These are phyloP conservation scores for Epithele typhae DNA, from an alignment of 768 basidiomycete genomes.

Conservation along the genomic window DNA sequence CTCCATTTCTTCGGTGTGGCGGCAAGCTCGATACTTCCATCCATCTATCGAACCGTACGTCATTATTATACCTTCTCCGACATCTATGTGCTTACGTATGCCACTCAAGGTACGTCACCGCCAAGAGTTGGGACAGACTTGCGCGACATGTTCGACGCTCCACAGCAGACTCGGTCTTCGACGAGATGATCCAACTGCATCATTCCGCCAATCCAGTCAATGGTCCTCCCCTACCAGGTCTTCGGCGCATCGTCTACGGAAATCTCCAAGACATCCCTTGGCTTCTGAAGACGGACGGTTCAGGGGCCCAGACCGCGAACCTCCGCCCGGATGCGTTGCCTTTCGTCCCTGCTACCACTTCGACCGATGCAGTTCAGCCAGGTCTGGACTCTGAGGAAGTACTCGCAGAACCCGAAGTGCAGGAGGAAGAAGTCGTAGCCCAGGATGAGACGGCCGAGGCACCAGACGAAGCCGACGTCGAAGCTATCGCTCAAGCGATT, in stretches of 20 bases:
- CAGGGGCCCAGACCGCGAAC: no score
- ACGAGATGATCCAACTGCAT: slow-evolving; percentile 25
- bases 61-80: no score
- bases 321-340: slow-evolving; percentile 11
- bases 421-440: slow-evolving; percentile 1
- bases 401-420: no score
- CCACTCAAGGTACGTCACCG: slow-evolving; percentile 22
- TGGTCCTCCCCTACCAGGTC: background rate
- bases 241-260: slow-evolving; percentile 30
- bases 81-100: no score
- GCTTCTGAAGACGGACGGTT: slow-evolving; percentile 21
- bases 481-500: no score
- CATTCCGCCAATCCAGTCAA: slow-evolving; percentile 2
- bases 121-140: slow-evolving; percentile 25
- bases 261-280: slow-evolving; percentile 26
- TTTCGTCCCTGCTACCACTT: slow-evolving; percentile 20
- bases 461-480: no score
- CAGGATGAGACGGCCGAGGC: slow-evolving; percentile 6
- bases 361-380: background rate
- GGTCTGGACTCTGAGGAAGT: no score
- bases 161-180: slow-evolving; percentile 14
- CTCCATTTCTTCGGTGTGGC: background rate
- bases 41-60: slow-evolving; percentile 3
- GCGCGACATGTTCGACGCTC: slow-evolving; percentile 21
- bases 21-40: background rate